phyloP scores from a whole-genome alignment of 768 basidiomycete genomes.

The Russula vinacea region DNA sequence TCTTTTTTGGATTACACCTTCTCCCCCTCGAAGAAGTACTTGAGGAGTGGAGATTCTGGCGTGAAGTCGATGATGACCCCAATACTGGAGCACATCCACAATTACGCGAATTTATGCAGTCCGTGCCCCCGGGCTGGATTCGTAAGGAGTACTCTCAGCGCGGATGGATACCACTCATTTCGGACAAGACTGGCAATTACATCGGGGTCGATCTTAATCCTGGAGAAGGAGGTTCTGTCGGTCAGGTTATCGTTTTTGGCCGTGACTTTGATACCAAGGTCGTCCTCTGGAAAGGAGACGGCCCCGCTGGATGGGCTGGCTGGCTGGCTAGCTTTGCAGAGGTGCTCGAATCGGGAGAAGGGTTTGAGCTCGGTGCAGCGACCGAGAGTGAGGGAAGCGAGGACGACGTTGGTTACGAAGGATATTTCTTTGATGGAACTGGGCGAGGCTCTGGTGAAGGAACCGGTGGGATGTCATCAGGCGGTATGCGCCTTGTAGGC shows the following conservation, averaged over 20 bases:
- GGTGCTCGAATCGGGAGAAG: constrained; percentile 86
- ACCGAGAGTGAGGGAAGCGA: constrained; percentile 66
- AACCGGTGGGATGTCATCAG: constrained; percentile 67
- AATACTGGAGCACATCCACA: constrained; percentile 73
- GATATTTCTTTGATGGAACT: constrained; percentile 80
- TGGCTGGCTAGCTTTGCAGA: constrained; percentile 92
- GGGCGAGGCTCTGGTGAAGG: constrained; percentile 77
- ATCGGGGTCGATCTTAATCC: constrained; percentile 94
- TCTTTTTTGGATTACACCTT: constrained; percentile 94
- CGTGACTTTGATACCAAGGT: constrained; percentile 98
- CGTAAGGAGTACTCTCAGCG: constrained; percentile 85
- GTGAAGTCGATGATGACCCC: constrained; percentile 88
- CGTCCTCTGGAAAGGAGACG: constrained; percentile 90
- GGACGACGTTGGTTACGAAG: constrained; percentile 81
- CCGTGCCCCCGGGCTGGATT: constrained; percentile 88
- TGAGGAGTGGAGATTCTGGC: constrained; percentile 96
- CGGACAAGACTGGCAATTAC: constrained; percentile 94
- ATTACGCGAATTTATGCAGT: constrained; percentile 76
- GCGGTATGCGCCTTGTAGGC: constrained; percentile 69
- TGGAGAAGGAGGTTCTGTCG: constrained; percentile 64
- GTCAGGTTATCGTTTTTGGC: constrained; percentile 98
- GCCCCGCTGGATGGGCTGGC: constrained; percentile 87
- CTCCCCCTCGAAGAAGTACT: constrained; percentile 90
- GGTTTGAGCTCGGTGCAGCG: constrained; percentile 69
- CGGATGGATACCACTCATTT: constrained; percentile 95